Evolutionary conservation across 2,329 filamentous ascomycete genomes (phyloP).

Genomic region (Aspergillus ochraceoroseus): DNA sequence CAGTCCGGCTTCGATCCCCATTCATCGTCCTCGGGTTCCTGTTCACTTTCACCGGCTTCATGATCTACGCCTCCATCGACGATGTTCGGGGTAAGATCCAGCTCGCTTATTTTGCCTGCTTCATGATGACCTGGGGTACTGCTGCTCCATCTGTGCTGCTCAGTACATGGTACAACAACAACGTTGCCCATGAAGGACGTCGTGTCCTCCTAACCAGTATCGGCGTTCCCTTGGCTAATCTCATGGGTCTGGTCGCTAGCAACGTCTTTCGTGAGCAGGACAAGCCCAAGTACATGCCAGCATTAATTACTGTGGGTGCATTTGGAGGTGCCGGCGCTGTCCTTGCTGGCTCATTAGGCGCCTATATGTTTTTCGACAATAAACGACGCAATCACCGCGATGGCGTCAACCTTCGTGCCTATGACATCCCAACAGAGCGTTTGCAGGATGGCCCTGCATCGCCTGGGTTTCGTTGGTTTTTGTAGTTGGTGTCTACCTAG

Average conservation of each 20-base stretch:
- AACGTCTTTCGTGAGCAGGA: constrained; percentile 64
- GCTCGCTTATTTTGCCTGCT: constrained; percentile 69
- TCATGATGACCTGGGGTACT: constrained; percentile 80
- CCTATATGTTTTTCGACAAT: constrained; percentile 64
- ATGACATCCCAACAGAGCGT: constrained; percentile 54
- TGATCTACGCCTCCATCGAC: constrained; percentile 68
- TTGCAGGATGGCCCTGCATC: constrained; percentile 53
- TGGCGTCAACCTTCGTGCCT: constrained; percentile 53
- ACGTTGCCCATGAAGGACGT: constrained; percentile 69
- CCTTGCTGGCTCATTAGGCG: constrained; percentile 53
- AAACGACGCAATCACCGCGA: constrained; percentile 53
- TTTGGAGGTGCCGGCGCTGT: constrained; percentile 55
- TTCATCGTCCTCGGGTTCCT: constrained; percentile 70
- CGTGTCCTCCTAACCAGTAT: constrained; percentile 66
- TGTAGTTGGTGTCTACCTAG: constrained; percentile 9
- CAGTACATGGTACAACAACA: constrained; percentile 73
- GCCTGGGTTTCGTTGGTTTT: constrained; percentile 56
- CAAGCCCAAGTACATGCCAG: constrained; percentile 62
- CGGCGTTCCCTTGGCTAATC: constrained; percentile 68
- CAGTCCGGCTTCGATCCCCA: constrained; percentile 39
- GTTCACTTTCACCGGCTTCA: constrained; percentile 71
- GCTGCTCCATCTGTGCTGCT: constrained; percentile 66
- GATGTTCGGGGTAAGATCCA: constrained; percentile 57
- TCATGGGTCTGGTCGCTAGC: constrained; percentile 67
- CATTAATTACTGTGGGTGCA: constrained; percentile 53